Percentiles rank a stretch among this genome's conserved stretches.
phyloP scores from a whole-genome alignment of 495 filamentous ascomycete genomes.

The Collariella sp. region DNA sequence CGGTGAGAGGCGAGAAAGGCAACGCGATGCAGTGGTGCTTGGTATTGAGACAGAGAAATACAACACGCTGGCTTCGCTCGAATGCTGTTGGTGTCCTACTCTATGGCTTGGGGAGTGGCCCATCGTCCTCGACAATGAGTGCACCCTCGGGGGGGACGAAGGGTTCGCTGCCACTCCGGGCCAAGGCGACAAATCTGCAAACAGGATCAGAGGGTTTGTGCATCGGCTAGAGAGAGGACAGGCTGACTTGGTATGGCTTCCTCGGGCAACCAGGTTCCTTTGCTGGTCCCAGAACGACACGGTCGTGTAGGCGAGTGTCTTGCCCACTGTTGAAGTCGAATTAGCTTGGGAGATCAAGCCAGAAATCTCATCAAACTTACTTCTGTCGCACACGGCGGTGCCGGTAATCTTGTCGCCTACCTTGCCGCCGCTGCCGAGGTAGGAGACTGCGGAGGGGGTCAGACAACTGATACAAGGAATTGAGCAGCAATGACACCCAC shows the following conservation, averaged over 20 bases:
- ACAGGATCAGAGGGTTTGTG: not conserved
- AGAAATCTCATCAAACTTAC: constrained; percentile 37
- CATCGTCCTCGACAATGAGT: constrained; percentile 2
- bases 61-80: too few relatives aligned
- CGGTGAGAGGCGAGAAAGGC: not conserved
- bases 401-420: constrained; percentile 69
- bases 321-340: constrained; percentile 61
- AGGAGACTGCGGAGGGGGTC: constrained; percentile 69
- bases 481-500: constrained; percentile 34
- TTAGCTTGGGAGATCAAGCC: not conserved
- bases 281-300: constrained; percentile 71
- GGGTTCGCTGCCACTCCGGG: not conserved
- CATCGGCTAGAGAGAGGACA: not conserved
- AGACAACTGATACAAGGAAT: too few relatives aligned
- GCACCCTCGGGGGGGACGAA: constrained; percentile 7
- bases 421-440: constrained; percentile 73
- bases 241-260: constrained; percentile 89
- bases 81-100: too few relatives aligned
- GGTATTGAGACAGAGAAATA: too few relatives aligned
- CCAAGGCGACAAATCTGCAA: constrained; percentile 8
- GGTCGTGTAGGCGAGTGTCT: constrained; percentile 81
- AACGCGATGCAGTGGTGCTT: not conserved
- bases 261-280: constrained; percentile 71
- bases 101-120: not conserved
- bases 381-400: constrained; percentile 72